Base-by-base conservation (phyloP, 2,329 filamentous ascomycete genomes). In the Fusarium sp. region DNA sequence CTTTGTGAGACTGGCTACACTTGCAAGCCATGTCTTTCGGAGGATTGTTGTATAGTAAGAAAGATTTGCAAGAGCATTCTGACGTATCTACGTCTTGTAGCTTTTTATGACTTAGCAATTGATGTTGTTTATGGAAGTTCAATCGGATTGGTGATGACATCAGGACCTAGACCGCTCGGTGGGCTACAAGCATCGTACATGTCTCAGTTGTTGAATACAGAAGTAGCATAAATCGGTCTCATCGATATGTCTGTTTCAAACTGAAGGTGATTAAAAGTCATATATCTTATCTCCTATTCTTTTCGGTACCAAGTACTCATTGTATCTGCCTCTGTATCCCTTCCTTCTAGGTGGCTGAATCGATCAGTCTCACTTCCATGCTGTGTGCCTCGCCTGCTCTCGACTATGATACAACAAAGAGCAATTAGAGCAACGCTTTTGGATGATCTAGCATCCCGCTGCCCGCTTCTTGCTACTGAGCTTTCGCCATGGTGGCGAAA, bases 11-110 rank as follows among this genome's bases (percentile, higher is more conserved):
- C 40, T 48, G 67, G 61, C 43, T 58, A 51, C n/a, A 29, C 25
- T 67, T 48, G 22, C 44, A 68, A 27, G 44, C 43, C 43, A 70
- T 63, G 24, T 47, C 67, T 60, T 43, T 32, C 51, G 22, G 18
- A 59, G 63, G 67, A 64, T 60, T 71, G 58, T 70, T 70, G 67
- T 70, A 71, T 70, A 70, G 55, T 70, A 71, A 70, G 51, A 67
- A 67, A 45, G 58, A 64, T 59, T 68, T 56, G 62, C 58, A 44
- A 59, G 46, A 64, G 63, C 54, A 43, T 49, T 29, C 22, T 46
- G 53, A 40, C 47, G 58, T 47, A 45, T 64, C 43, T 60, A 32
- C 40, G 63, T 68, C 67, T 41, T 59, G 56, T 44, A 70, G 48
- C 46, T 64, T 68, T 38, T 68, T 53, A 70, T 44, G 67, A 67